Conservation (phyloP, 179 eudicot genomes). For the Beta corolliflora region DNA sequence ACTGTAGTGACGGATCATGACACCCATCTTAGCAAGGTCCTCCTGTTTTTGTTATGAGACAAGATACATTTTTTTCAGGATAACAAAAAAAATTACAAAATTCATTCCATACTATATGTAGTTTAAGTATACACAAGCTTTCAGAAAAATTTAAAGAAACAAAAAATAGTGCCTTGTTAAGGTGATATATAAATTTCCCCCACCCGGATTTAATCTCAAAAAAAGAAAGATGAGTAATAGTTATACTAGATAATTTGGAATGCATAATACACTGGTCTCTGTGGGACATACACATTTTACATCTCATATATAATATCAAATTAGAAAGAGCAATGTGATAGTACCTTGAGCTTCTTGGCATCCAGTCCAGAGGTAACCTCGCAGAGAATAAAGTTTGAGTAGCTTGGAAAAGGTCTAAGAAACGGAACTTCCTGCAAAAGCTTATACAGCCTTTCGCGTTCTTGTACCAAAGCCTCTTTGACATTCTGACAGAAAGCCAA, state of each 20-base stretch:
- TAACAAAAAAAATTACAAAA: neutral
- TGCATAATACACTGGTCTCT: no score
- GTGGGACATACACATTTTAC: neutral
- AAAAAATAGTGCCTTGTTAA: no score
- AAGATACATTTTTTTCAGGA: neutral
- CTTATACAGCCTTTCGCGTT: constrained; percentile 75
- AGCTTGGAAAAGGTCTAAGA: constrained; percentile 87
- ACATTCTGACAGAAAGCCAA: constrained; percentile 52
- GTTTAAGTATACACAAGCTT: no score
- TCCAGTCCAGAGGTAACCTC: constrained; percentile 80
- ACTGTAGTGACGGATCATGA: constrained; percentile 96
- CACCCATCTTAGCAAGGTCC: constrained; percentile 89
- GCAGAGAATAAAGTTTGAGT: constrained; percentile 90
- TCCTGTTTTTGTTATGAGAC: constrained; percentile 49
- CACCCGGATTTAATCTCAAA: no score
- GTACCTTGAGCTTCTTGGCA: constrained; percentile 96
- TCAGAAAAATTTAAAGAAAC: no score
- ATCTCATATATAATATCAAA: neutral
- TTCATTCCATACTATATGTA: neutral
- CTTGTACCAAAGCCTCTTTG: constrained; percentile 81
- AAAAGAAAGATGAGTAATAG: no score
- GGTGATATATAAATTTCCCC: no score
- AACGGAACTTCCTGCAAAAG: constrained; percentile 82
- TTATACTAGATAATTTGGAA: no score
- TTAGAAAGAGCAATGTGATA: neutral